These are phyloP conservation scores for Bromus sterilis DNA, from an alignment of 176 grass and related monocot species.

Conservation along the genomic window DNA sequence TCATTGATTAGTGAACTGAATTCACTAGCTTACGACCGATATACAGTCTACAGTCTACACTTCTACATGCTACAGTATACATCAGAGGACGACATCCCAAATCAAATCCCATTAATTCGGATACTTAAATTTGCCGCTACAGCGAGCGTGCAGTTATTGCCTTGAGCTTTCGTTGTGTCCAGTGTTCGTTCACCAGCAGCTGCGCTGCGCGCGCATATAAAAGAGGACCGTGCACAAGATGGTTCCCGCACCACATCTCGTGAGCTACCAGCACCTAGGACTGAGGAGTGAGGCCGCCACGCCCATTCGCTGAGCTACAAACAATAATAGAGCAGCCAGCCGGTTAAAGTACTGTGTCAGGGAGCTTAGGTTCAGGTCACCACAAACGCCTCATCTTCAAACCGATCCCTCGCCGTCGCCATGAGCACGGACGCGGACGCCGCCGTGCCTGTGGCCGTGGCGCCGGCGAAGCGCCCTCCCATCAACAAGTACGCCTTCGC, in stretches of 20 bases:
- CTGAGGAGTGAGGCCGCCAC: neutral
- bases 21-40: neutral
- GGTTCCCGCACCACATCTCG: neutral
- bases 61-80: too few relatives aligned
- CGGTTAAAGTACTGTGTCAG: neutral
- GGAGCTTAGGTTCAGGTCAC: neutral
- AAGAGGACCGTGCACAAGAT: neutral
- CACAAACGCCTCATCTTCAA: neutral
- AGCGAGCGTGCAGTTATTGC: neutral
- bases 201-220: conserved; percentile 30
- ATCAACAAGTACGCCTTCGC: conserved; percentile 68
- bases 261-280: neutral
- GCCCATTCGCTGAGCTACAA: too few relatives aligned
- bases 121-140: neutral
- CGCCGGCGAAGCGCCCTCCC: conserved; percentile 43
- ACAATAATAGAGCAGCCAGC: neutral
- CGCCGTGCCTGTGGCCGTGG: conserved; percentile 32
- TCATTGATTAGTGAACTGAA: too few relatives aligned
- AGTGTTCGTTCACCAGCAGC: neutral
- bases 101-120: neutral
- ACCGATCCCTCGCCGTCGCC: neutral
- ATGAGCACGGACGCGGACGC: conserved; percentile 27
- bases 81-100: neutral
- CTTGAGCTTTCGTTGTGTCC: neutral
- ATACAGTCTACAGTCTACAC: neutral